These are phyloP conservation scores for Lithohypha guttulata DNA, from an alignment of 2,329 filamentous ascomycete genomes.

Conservation along the genomic window DNA sequence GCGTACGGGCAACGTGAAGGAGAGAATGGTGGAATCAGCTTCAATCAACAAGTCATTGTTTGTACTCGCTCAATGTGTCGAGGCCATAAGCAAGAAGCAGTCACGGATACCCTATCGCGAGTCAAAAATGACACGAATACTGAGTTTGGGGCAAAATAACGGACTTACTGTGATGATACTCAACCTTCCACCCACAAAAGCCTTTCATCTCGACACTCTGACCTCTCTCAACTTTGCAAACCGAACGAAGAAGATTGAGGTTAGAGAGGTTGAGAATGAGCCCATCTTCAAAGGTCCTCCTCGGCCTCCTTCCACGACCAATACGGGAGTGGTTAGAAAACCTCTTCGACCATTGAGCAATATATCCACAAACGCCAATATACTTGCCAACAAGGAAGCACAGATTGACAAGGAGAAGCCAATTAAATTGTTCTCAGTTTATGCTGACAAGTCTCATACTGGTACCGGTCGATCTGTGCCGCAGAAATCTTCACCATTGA, in stretches of 20 bases:
- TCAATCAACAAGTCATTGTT: conserved; percentile 98
- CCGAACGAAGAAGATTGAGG: conserved; percentile 89
- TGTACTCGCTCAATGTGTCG: conserved; percentile 86
- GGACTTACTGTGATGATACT: conserved; percentile 94
- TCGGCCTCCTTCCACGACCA: conserved; percentile 38
- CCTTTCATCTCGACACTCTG: conserved; percentile 86
- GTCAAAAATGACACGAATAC: conserved; percentile 92
- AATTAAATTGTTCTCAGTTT: conserved; percentile 76
- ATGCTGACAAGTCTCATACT: conserved; percentile 59
- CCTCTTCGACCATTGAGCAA: conserved; percentile 68
- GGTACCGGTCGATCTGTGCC: conserved; percentile 11
- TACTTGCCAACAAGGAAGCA: conserved; percentile 41
- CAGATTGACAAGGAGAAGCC: conserved; percentile 55
- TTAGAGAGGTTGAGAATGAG: conserved; percentile 91
- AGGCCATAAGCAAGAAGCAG: conserved; percentile 73
- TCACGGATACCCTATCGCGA: conserved; percentile 80
- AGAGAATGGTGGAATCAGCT: conserved; percentile 84
- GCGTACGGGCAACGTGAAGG: conserved; percentile 84
- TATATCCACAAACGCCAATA: conserved; percentile 63
- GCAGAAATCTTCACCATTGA: conserved; percentile 33
- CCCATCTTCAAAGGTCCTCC: conserved; percentile 72
- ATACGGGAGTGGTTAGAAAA: conserved; percentile 50
- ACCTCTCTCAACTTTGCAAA: conserved; percentile 93
- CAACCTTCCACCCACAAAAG: conserved; percentile 81
- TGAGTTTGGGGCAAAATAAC: conserved; percentile 87